Conservation (phyloP, 2,329 filamentous ascomycete species). For the Penicillium fuscoglaucum region DNA sequence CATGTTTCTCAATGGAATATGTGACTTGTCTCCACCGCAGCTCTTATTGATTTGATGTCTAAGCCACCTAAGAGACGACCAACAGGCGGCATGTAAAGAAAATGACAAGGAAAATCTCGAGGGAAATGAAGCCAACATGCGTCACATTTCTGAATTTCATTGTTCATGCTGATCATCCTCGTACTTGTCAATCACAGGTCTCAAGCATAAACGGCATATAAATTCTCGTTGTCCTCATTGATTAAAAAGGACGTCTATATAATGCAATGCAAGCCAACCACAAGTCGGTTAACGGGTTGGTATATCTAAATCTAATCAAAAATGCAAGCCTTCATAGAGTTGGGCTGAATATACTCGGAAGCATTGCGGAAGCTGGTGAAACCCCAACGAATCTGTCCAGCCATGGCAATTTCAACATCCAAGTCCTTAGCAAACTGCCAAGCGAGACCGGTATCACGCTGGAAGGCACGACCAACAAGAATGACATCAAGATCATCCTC, state of each 20-base stretch:
- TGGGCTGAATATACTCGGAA: conserved; percentile 29
- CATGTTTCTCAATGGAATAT: too few relatives aligned
- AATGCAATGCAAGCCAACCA: not conserved
- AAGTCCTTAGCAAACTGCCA: conserved; percentile 34
- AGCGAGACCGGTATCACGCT: conserved; percentile 27
- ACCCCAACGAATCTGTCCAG: conserved; percentile 35
- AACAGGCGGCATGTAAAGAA: not conserved
- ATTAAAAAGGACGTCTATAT: not conserved
- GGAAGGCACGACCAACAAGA: conserved; percentile 46
- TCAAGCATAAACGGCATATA: not conserved
- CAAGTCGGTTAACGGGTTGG: not conserved
- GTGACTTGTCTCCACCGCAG: not conserved
- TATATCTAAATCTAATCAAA: conserved; percentile 28
- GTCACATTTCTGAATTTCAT: not conserved
- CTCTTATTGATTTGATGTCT: not conserved
- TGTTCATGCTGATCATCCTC: not conserved
- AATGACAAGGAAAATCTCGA: not conserved
- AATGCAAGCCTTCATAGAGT: conserved; percentile 27
- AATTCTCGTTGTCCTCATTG: not conserved
- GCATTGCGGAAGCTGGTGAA: conserved; percentile 32
- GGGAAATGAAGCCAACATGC: not conserved
- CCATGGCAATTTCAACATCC: conserved; percentile 33
- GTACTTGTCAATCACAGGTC: not conserved
- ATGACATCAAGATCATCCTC: conserved; percentile 63
- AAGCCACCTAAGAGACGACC: not conserved